Percentiles rank a stretch among this genome's conserved stretches.
phyloP scores from a whole-genome alignment of 75 land plant genomes.

The Cunninghamia lanceolata region DNA sequence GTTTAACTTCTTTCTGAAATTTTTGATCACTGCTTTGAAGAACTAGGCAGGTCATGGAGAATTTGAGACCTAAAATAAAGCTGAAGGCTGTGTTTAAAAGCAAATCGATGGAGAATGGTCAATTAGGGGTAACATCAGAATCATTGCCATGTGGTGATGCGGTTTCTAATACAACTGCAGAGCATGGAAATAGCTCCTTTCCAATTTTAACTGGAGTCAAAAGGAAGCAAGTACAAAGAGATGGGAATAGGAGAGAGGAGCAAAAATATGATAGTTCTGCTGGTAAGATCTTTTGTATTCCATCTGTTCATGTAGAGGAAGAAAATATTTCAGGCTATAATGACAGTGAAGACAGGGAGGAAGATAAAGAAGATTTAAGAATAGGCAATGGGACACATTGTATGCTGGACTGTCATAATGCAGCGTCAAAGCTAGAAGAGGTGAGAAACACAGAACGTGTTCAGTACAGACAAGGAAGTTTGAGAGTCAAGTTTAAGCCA shows the following conservation, averaged over 20 bases:
- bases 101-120: neutral
- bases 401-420: neutral
- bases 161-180: neutral
- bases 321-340: neutral
- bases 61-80: constrained; percentile 9
- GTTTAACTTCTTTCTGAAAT: neutral
- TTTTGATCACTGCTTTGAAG: neutral
- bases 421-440: neutral
- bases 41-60: constrained; percentile 10
- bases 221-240: constrained; percentile 4
- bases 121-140: neutral
- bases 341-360: neutral
- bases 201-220: neutral
- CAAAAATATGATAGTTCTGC: neutral
- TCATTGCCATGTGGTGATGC: neutral
- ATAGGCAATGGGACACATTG: neutral
- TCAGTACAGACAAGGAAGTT: constrained; percentile 4
- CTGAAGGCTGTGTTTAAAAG: neutral
- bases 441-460: neutral
- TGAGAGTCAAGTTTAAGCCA: constrained; percentile 13
- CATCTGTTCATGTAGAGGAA: neutral
- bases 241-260: constrained; percentile 2
- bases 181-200: neutral
- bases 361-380: neutral
- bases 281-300: neutral